A percentile compares a stretch with the other conserved stretches of the same genome.
phyloP scores from a whole-genome alignment of 805 yeast genomes.

The Dipodascus albidus region DNA sequence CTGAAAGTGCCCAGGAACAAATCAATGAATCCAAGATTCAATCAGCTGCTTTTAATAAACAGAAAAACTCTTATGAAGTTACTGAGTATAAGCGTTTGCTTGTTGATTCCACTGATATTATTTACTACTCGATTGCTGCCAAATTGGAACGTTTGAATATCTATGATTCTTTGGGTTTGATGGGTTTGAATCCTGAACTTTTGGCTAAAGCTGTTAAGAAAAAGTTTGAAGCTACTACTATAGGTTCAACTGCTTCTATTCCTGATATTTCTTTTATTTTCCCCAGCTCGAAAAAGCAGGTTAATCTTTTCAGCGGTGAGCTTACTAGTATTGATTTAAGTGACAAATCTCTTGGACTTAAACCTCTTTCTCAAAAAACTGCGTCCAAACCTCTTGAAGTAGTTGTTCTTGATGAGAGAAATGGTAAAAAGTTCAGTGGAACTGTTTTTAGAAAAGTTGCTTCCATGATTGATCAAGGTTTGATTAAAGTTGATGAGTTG shows the following conservation, averaged over 20 bases:
- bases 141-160: conserved; percentile 3
- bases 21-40: not conserved
- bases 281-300: not conserved
- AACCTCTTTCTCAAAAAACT: not conserved
- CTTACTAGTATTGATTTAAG: not conserved
- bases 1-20: conserved; percentile 1
- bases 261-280: conserved; percentile 10
- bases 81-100: conserved; percentile 4
- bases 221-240: not conserved
- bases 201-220: not conserved
- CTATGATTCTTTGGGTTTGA: conserved; percentile 5
- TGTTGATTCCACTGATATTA: conserved; percentile 4
- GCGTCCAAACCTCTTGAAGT: not conserved
- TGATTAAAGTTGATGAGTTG: not conserved
- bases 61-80: not conserved
- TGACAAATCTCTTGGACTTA: not conserved
- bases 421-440: not conserved
- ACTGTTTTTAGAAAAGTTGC: not conserved
- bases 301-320: not conserved
- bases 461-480: not conserved
- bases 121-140: conserved; percentile 5
- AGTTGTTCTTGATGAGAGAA: not conserved
- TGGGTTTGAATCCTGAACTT: conserved; percentile 3
- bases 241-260: conserved; percentile 8
- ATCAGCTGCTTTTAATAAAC: not conserved